These are phyloP conservation scores for Plasmodium chabaudi DNA, from an alignment of 169 alveolate genomes.

Conservation along the genomic window DNA sequence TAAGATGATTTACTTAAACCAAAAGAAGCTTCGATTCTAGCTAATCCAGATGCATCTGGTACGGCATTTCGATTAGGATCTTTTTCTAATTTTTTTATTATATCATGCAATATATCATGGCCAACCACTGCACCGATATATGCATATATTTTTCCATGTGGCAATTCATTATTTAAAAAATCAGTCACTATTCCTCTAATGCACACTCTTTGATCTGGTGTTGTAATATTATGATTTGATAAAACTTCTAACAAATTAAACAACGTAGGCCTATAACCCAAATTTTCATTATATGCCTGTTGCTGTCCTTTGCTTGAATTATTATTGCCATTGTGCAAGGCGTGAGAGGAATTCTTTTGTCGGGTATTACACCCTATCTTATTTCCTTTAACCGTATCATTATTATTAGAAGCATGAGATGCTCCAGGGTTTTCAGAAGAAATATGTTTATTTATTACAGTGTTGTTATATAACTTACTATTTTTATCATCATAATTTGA, in stretches of 20 bases:
- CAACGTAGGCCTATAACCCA: slow-evolving; percentile 88
- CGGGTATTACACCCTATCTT: slow-evolving; percentile 37
- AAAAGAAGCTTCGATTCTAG: slow-evolving; percentile 89
- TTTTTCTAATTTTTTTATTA: slow-evolving; percentile 86
- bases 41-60: slow-evolving; percentile 90
- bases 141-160: slow-evolving; percentile 90
- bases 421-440: slow-evolving; percentile 12
- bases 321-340: slow-evolving; percentile 14
- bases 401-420: slow-evolving; percentile 4
- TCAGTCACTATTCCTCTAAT: slow-evolving; percentile 91
- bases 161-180: slow-evolving; percentile 89
- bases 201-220: slow-evolving; percentile 92
- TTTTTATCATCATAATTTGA: slow-evolving; percentile 47
- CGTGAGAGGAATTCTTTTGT: slow-evolving; percentile 26
- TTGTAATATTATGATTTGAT: slow-evolving; percentile 90
- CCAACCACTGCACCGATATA: slow-evolving; percentile 92
- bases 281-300: slow-evolving; percentile 36
- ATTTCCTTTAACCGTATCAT: slow-evolving; percentile 39
- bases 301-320: slow-evolving; percentile 16
- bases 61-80: slow-evolving; percentile 87
- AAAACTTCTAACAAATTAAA: slow-evolving; percentile 88
- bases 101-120: slow-evolving; percentile 89
- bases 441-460: slow-evolving; percentile 17
- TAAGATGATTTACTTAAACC: slow-evolving; percentile 85
- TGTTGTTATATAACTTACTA: slow-evolving; percentile 29